Evolutionary conservation across 2,329 filamentous ascomycete species (phyloP).

Genomic region (Microdochium nivale): DNA sequence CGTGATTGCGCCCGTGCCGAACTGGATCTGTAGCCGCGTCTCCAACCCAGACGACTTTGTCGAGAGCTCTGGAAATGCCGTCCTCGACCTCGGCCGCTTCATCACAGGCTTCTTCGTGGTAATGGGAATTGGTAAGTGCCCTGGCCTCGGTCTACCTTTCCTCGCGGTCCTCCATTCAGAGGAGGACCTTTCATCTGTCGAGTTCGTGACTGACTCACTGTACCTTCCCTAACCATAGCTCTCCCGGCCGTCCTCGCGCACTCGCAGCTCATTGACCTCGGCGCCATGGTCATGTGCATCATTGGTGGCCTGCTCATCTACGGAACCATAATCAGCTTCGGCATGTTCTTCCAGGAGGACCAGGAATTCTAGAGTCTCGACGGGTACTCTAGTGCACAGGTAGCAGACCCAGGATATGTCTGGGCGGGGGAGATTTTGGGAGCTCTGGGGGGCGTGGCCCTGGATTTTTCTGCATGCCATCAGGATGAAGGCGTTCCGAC

Average conservation of each 20-base stretch:
- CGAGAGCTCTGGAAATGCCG: slow-evolving; percentile 68
- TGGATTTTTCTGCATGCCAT: too few species aligned
- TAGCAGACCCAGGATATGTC: too few species aligned
- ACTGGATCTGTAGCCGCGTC: slow-evolving; percentile 89
- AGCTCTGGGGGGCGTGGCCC: too few species aligned
- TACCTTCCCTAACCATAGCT: slow-evolving; percentile 41
- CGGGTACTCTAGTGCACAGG: background rate
- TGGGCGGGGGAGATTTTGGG: too few species aligned
- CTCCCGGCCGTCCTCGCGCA: slow-evolving; percentile 84
- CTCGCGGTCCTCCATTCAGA: too few species aligned
- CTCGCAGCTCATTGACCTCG: slow-evolving; percentile 68
- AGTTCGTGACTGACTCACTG: slow-evolving; percentile 8
- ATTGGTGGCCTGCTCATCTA: slow-evolving; percentile 91
- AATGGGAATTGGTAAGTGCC: slow-evolving; percentile 84
- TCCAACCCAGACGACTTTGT: slow-evolving; percentile 94
- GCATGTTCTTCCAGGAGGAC: slow-evolving; percentile 97
- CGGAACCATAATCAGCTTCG: slow-evolving; percentile 95
- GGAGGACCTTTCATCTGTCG: too few species aligned
- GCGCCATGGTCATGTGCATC: slow-evolving; percentile 93
- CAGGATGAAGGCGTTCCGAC: too few species aligned
- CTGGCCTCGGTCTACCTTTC: slow-evolving; percentile 1
- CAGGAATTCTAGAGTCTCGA: slow-evolving; percentile 66
- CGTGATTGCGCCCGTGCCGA: slow-evolving; percentile 84
- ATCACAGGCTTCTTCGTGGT: slow-evolving; percentile 91
- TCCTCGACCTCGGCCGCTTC: slow-evolving; percentile 92